Evolutionary conservation across 768 basidiomycete genomes (phyloP).

Genomic region (Leucocoprinus birnbaumii): DNA sequence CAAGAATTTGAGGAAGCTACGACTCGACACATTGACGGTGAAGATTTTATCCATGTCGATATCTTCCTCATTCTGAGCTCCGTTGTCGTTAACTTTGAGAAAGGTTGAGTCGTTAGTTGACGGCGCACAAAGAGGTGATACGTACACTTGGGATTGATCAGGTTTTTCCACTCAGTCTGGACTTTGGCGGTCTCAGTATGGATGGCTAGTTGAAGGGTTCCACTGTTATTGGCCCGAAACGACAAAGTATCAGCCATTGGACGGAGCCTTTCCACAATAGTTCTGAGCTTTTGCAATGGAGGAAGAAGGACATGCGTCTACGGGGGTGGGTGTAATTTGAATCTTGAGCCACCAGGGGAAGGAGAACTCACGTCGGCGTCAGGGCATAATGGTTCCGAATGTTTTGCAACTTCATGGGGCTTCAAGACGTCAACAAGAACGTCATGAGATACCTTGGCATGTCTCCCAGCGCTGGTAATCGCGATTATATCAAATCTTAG

Average conservation of each 20-base stretch:
- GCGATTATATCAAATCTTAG: slow-evolving; percentile 75
- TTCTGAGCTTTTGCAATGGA: slow-evolving; percentile 71
- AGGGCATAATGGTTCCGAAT: slow-evolving; percentile 82
- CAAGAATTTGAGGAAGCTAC: slow-evolving; percentile 79
- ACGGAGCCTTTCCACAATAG: slow-evolving; percentile 71
- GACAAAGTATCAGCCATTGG: slow-evolving; percentile 69
- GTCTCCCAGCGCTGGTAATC: slow-evolving; percentile 58
- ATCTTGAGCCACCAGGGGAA: not conserved
- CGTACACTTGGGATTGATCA: slow-evolving; percentile 58
- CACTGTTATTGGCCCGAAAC: slow-evolving; percentile 65
- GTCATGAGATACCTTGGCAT: slow-evolving; percentile 71
- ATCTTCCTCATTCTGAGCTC: slow-evolving; percentile 32
- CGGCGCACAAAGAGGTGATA: slow-evolving; percentile 5
- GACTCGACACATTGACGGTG: slow-evolving; percentile 65
- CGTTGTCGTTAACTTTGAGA: slow-evolving; percentile 23
- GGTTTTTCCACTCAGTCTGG: slow-evolving; percentile 78
- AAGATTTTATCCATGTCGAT: slow-evolving; percentile 57
- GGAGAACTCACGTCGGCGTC: slow-evolving; percentile 67
- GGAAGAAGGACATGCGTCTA: slow-evolving; percentile 81
- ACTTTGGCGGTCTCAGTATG: slow-evolving; percentile 73
- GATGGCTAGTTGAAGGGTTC: slow-evolving; percentile 50
- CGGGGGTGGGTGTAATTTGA: not conserved
- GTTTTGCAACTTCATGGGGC: slow-evolving; percentile 64
- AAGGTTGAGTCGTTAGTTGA: not conserved
- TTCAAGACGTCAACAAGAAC: slow-evolving; percentile 81